These are phyloP conservation scores for Inonotus obliquus DNA, from an alignment of 1,284 basidiomycete genomes.

Conservation along the genomic window DNA sequence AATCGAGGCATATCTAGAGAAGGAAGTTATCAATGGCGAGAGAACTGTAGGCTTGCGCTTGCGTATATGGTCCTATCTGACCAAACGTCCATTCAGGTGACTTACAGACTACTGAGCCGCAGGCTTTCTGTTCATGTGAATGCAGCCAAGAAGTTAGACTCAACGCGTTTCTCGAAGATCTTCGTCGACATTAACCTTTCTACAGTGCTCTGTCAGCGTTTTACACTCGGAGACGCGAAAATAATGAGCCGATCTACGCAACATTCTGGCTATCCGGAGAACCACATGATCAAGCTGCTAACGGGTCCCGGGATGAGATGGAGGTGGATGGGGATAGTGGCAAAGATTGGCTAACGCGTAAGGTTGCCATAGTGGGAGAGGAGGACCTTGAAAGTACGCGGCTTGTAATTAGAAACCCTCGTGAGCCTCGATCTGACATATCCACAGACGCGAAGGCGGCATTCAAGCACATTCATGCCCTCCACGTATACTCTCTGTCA, in stretches of 20 bases:
- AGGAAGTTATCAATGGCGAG: conserved; percentile 56
- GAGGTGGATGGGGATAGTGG: conserved; percentile 35
- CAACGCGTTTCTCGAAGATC: neutral
- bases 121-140: conserved; percentile 66
- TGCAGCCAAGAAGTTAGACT: conserved; percentile 60
- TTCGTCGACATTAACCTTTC: neutral
- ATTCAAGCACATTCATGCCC: conserved; percentile 44
- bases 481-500: conserved; percentile 65
- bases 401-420: neutral
- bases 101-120: conserved; percentile 67
- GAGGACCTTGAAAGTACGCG: conserved; percentile 53
- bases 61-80: neutral
- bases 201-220: conserved; percentile 59
- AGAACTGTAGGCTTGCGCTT: conserved; percentile 46
- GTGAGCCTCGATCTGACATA: neutral
- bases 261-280: conserved; percentile 66
- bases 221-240: conserved; percentile 37
- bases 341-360: conserved; percentile 39
- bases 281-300: conserved; percentile 15
- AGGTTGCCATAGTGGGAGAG: conserved; percentile 52
- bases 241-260: conserved; percentile 45
- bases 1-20: conserved; percentile 53
- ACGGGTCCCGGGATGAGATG: conserved; percentile 36
- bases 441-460: conserved; percentile 42
- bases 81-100: conserved; percentile 45